A percentile compares a stretch with the other conserved stretches of the same genome.
These are phyloP conservation scores for Diphasiastrum complanatum DNA, from an alignment of 83 land plant species.

Conservation along the genomic window DNA sequence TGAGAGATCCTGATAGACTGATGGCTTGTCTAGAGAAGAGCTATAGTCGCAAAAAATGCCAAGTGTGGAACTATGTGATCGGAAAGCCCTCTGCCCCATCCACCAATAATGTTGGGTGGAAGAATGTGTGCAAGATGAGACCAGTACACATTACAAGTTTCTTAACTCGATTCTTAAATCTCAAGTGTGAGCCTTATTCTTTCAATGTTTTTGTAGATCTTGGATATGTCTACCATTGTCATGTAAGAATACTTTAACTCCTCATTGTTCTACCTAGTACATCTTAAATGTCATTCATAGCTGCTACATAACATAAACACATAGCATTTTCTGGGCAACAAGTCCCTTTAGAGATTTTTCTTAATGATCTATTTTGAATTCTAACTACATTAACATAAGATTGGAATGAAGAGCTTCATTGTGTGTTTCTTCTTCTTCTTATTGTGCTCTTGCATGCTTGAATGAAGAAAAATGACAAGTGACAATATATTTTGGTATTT, in stretches of 20 bases:
- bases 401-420: too few species aligned
- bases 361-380: neutral
- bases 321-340: neutral
- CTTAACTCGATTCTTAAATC: conserved; percentile 42
- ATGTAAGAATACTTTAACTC: conserved; percentile 35
- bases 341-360: neutral
- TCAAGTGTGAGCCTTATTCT: conserved; percentile 32
- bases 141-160: conserved; percentile 59
- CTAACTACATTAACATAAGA: neutral
- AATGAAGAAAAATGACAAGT: too few species aligned
- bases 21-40: conserved; percentile 39
- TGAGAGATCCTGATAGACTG: conserved; percentile 40
- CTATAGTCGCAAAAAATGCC: conserved; percentile 45
- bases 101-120: conserved; percentile 70
- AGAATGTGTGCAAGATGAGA: conserved; percentile 73
- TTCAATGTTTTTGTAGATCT: conserved; percentile 61
- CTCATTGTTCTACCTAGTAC: neutral
- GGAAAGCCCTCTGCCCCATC: conserved; percentile 33
- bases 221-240: conserved; percentile 82
- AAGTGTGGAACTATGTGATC: conserved; percentile 30
- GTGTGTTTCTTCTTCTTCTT: too few species aligned
- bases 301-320: neutral
- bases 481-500: too few species aligned
- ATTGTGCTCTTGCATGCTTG: too few species aligned
- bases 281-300: neutral